Percentiles rank a stretch among this genome's conserved stretches.
These are phyloP conservation scores for Cornus controversa DNA, from an alignment of 148 eudicot species.

Conservation along the genomic window DNA sequence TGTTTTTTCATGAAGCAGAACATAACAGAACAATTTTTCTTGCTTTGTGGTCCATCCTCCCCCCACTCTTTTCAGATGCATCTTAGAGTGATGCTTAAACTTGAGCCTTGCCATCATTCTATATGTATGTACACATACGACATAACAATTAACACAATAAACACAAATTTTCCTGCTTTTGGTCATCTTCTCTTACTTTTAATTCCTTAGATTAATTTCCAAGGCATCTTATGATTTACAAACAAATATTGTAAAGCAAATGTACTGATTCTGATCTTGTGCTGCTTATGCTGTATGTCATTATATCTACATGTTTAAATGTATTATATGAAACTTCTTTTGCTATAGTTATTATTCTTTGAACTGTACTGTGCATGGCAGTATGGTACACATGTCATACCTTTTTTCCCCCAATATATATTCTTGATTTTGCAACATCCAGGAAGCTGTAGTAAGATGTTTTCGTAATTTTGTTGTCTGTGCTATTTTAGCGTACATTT, in stretches of 20 bases:
- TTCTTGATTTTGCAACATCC: too few species aligned
- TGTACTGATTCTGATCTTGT: background rate
- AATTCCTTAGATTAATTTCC: background rate
- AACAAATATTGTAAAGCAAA: too few species aligned
- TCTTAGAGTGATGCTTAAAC: constrained; percentile 7
- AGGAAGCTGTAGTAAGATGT: too few species aligned
- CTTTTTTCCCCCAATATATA: too few species aligned
- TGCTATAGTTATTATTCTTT: too few species aligned
- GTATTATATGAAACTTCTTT: too few species aligned
- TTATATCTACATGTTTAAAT: too few species aligned
- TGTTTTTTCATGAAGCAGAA: background rate
- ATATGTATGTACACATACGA: too few species aligned
- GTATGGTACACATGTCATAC: too few species aligned
- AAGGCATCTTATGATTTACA: background rate
- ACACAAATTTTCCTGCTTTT: background rate
- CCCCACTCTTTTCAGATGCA: background rate
- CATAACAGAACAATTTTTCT: background rate
- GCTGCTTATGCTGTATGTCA: background rate
- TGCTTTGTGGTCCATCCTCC: background rate
- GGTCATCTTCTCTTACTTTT: background rate
- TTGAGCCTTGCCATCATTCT: background rate
- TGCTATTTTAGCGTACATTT: too few species aligned
- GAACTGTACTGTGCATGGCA: too few species aligned
- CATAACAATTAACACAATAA: background rate
- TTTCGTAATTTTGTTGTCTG: too few species aligned